Evolutionary conservation across 371 early-diverging fungal species (phyloP), one percentile per base, ranked within the genome.

Genomic region (Mortierella sp.): DNA sequence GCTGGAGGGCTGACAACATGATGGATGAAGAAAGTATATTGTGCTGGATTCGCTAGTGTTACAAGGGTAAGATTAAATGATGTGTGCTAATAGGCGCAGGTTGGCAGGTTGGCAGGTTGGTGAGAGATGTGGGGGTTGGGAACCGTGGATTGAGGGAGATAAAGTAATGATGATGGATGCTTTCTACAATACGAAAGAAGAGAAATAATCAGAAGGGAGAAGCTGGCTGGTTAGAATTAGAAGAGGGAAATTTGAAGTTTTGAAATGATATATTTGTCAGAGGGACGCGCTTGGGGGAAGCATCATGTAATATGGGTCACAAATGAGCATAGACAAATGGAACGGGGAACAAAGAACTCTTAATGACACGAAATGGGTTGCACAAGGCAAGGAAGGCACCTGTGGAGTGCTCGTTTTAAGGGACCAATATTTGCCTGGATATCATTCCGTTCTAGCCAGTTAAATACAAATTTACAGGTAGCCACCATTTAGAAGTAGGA

Each of bases 1-100:
- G 71, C 16, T 61, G 62, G 55, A 77, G 18, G 11, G 78, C 66
- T 18, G 78, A 77, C 61, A 77, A 39, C 78, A 72, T 77, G 57
- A 10, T 22, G 49, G 54, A 26, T 26, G 12, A 35, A 35, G n/a
- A 6, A 8, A 20, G 49, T 47, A 14, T 1, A 47, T 18, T 47
- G 20, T 47, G 20, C 20, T 47, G 22, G 22, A 43, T n/a, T 24
- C 43, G 45, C 1, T 35, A 22, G 10, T 11, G 28, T 54, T 54
- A 54, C 54, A 26, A 54, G 22, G 62, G n/a, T 45, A 39, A 5
- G 45, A 22, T 43, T 5, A 32, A 24, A 18, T 9, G 60, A 60
- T 60, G 16, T 22, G 54, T 54, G 26, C 28, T 54, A 54, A 54
- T 26, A 8, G 8, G 22, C 26, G 3, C 0, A 22, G 22, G 54